Evolutionary conservation across 208 protist species (phyloP).

Genomic region (Trypanosoma brucei): DNA sequence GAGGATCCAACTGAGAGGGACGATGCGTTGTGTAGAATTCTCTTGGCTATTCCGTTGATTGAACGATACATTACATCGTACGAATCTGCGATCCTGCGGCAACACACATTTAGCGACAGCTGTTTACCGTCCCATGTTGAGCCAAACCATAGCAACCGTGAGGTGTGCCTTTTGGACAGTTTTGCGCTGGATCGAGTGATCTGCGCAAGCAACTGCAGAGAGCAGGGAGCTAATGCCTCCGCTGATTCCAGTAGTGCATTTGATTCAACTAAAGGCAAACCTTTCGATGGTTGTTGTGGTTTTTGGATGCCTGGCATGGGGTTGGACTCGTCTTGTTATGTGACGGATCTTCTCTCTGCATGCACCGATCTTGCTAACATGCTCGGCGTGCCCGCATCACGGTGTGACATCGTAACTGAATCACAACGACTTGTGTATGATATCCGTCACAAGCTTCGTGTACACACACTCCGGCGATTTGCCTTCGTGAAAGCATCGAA

Average conservation of each 20-base stretch:
- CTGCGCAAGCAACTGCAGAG: background rate
- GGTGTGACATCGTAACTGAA: slow-evolving; percentile 1
- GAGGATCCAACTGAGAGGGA: slow-evolving; percentile 12
- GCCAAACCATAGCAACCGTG: background rate
- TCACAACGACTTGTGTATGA: slow-evolving; percentile 9
- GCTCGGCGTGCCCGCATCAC: slow-evolving; percentile 13
- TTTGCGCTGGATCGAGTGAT: slow-evolving; percentile 4
- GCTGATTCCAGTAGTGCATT: background rate
- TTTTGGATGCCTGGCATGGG: slow-evolving; percentile 33
- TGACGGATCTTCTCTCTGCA: slow-evolving; percentile 27
- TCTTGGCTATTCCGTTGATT: slow-evolving; percentile 18
- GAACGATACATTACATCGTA: slow-evolving; percentile 11
- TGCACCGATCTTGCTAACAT: slow-evolving; percentile 32
- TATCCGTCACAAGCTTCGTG: slow-evolving; percentile 26
- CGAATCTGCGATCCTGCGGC: slow-evolving; percentile 13
- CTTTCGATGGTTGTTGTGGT: background rate
- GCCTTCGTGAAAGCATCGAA: slow-evolving; percentile 19
- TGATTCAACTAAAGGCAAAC: no score
- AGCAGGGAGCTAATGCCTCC: background rate
- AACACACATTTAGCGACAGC: slow-evolving; percentile 11
- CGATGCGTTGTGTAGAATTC: slow-evolving; percentile 2
- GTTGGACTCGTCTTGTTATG: slow-evolving; percentile 32
- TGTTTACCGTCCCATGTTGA: no score
- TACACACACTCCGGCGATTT: slow-evolving; percentile 23
- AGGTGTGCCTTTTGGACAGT: slow-evolving; percentile 13